Evolutionary conservation across 345 rosid genomes (phyloP).

Genomic region (Hypericum perforatum): DNA sequence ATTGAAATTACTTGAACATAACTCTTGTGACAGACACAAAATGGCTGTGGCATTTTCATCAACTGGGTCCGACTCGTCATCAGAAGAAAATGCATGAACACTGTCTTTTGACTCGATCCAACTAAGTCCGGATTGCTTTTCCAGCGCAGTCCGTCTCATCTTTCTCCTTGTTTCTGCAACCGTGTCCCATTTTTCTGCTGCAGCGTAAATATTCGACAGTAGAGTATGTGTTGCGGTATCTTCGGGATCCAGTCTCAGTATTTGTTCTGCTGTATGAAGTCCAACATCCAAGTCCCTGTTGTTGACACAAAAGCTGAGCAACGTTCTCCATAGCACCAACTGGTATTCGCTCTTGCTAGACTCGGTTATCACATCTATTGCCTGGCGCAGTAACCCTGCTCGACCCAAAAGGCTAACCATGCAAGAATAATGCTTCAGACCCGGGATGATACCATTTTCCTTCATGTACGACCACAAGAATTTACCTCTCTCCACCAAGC

Average conservation of each 20-base stretch:
- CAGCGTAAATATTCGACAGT: constrained; percentile 70
- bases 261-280: constrained; percentile 50
- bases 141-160: constrained; percentile 42
- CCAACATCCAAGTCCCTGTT: constrained; percentile 43
- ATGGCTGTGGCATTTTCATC: constrained; percentile 34
- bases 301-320: constrained; percentile 61
- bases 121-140: constrained; percentile 70
- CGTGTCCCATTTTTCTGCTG: constrained; percentile 49
- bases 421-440: constrained; percentile 76
- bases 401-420: constrained; percentile 70
- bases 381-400: constrained; percentile 60
- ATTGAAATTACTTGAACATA: too few relatives aligned
- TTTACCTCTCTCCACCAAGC: constrained; percentile 51
- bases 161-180: constrained; percentile 55
- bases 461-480: constrained; percentile 57
- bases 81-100: constrained; percentile 48
- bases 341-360: constrained; percentile 28
- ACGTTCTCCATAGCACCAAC: constrained; percentile 68
- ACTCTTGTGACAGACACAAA: constrained; percentile 25
- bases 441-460: constrained; percentile 35
- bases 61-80: constrained; percentile 39
- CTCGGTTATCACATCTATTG: constrained; percentile 37
- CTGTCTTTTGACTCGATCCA: constrained; percentile 59
- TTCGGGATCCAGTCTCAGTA: constrained; percentile 41
- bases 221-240: constrained; percentile 53